Evolutionary conservation across 768 basidiomycete species (phyloP).

Genomic region (Rhizopogon vinicolor): DNA sequence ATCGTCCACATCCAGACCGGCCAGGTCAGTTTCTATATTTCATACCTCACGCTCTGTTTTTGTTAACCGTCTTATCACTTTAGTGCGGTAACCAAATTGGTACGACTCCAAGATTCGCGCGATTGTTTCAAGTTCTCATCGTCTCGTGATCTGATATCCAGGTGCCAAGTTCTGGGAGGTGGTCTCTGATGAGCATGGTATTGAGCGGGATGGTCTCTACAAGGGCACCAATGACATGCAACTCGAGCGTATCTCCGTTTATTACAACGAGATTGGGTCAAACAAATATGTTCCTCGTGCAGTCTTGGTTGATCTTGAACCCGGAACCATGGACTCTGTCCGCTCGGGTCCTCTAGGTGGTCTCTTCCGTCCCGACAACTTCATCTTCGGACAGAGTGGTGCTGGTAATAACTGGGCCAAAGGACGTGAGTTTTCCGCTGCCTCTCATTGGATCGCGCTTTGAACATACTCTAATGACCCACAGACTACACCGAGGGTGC

Average conservation of each 20-base stretch:
- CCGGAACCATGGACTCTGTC: conserved; percentile 93
- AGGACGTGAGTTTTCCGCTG: conserved; percentile 70
- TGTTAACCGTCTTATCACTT: conserved; percentile 22
- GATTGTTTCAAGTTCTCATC: conserved; percentile 13
- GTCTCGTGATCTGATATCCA: conserved; percentile 25
- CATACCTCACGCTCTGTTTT: conserved; percentile 14
- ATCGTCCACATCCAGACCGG: conserved; percentile 99
- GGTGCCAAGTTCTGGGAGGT: conserved; percentile 98
- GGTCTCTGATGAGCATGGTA: conserved; percentile 97
- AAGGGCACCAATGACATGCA: conserved; percentile 93
- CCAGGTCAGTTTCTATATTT: conserved; percentile 57
- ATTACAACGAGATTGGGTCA: conserved; percentile 94
- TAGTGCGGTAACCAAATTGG: conserved; percentile 99
- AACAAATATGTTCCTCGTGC: conserved; percentile 99
- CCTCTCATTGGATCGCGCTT: background rate
- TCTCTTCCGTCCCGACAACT: conserved; percentile 98
- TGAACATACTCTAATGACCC: background rate
- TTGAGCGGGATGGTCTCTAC: conserved; percentile 90
- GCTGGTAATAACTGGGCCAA: conserved; percentile 99
- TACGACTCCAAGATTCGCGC: conserved; percentile 33
- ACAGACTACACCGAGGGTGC: conserved; percentile 90
- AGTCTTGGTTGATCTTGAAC: conserved; percentile 95
- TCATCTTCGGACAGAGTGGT: conserved; percentile 96
- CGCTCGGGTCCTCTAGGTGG: conserved; percentile 85
- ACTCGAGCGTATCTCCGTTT: conserved; percentile 95